Base-by-base conservation (phyloP, 2,329 filamentous ascomycete species). In the Daldinia sp. region DNA sequence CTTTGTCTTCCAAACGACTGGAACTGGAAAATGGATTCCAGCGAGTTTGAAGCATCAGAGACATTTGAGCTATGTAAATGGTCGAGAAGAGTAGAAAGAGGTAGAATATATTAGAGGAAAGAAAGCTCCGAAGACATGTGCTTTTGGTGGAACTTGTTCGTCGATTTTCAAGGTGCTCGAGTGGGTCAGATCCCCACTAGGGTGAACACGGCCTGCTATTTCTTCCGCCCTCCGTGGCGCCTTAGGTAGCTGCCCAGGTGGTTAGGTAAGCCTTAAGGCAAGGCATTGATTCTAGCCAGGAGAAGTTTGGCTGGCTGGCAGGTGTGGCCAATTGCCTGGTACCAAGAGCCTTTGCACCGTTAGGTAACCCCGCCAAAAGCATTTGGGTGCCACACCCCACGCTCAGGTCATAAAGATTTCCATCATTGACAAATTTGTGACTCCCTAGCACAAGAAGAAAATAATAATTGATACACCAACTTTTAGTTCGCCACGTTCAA, bases 381-480 rank as follows among this genome's bases (percentile, higher is more conserved):
- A 46, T 60, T 65, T 51, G 26, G 54, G 55, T 62, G 64, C 69
- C 71, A 72, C 71, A 73, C 69, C 71, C 71, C 71, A 73, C 71
- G 71, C 64, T 72, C 69, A 72, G 71, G 68, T 72, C 62, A 63
- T 73, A 72, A 73, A 73, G 71, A 69, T 71, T 73, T 73, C 70
- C 18, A 68, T 68, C 64, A 68, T 63, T 64, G 50, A 64, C 67
- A 73, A 73, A 73, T 71, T 71, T 70, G 59, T 72, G 65, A 73
- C 55, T 73, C 58, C 41, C 53, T 53, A 9, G 30, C 56, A 61
- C 60, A 44, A 37, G 35, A 46, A 59, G 46, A 59, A 62, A 65
- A 62, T 59, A 63, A 62, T 56, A 58, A 57, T 50, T 42, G n/a
- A 61, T n/a, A 37, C 28, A 37, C 33, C 20, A 23, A 35, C n/a